Base-by-base conservation (phyloP, 495 filamentous ascomycete species). In the Ramalina peruviana region DNA sequence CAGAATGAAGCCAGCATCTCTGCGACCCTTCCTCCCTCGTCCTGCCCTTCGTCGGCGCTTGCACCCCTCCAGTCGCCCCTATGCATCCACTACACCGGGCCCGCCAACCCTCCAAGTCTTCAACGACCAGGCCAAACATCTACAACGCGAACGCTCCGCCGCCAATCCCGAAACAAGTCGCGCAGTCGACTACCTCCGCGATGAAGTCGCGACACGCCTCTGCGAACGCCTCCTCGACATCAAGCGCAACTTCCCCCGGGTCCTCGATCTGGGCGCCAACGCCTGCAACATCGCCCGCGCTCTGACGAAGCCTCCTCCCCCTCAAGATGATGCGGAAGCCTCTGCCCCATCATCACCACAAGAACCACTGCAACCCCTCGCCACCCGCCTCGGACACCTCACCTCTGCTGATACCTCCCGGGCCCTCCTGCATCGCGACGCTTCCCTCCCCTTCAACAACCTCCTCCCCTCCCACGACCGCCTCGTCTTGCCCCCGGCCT, bases 231-330 rank as follows among this genome's bases (percentile, higher is more conserved):
- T 99, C 40, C 67, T 95, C 58, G 87, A 96, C 59, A 89, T 97
- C 67, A 94, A 93, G 56, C 86, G 93, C 23, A 68, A 77, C 33
- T 92, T 93, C 62, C 79, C 82, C 21, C 68, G 78, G 43, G 86
- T 89, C 40, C 86, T 99, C 56, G 93, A 99, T 64, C 80, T 96
- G 21, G 93, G 92, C 52, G 89, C 93, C 53, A 94, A 96, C 64
- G 80, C 88, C 50, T 95, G 89, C 73, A 92, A 95, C 68, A 85
- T 99, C 60, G 92, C 88, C 6, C 77, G 79, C 48, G 80, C 81
- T 43, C 72, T 96, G 13, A 82, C 82, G 19, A 71, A 70, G n/a
- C 75, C 81, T 36, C 76, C 30, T 33, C 30, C 30, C 12, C 30
- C 30, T 6, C 30, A 1, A 1, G 30, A 33, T 6, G 30, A 33